Evolutionary conservation across 2,329 filamentous ascomycete species (phyloP), one percentile per base, ranked within the genome.

Genomic region (Neofusicoccum sp.): DNA sequence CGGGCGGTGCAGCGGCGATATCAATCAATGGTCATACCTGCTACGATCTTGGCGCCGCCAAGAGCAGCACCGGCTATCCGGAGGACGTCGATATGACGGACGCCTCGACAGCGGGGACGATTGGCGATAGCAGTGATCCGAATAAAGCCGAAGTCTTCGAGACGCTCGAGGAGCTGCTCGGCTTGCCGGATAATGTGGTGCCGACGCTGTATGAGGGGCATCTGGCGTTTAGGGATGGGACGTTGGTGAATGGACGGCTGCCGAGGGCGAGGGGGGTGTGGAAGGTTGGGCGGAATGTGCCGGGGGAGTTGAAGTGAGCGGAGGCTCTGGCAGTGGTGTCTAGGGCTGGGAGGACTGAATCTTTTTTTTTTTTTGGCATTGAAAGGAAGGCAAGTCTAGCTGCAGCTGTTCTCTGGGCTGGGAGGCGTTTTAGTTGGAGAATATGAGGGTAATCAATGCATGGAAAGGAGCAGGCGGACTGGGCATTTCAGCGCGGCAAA

Each of bases 211-310:
- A 69, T 47, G 66, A 71, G 14, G 67, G 65, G 8, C 65, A 68
- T 9, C 53, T 73, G 40, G 69, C 69, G 26, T 73, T 71, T 56
- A 61, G 69, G 16, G 69, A 73, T 36, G 66, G 64, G 3, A 67
- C 64, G 9, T 33, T 67, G 57, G 67, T 69, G 61, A 63, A 62
- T 36, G 61, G 61, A 12, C 34, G 41, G 41, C n/a, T 60, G 40
- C 54, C 59, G 4, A 34, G 62, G 12, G 36, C 62, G 14, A 61
- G 59, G 36, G 36, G 31, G 28, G 38, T 61, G 8, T 63, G 49
- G 31, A 60, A 57, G 38, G 61, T 62, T 6, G 61, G 57, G 24
- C 38, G 49, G n/a, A 60, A 62, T 6, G 61, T 62, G 14, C 57
- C 61, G 24, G 61, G 61, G 5, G 54, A 62, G 41, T 30, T 62